Percentiles rank a stretch among this genome's conserved stretches.
phyloP scores from a whole-genome alignment of 2,329 filamentous ascomycete genomes.

The Onygena corvina region DNA sequence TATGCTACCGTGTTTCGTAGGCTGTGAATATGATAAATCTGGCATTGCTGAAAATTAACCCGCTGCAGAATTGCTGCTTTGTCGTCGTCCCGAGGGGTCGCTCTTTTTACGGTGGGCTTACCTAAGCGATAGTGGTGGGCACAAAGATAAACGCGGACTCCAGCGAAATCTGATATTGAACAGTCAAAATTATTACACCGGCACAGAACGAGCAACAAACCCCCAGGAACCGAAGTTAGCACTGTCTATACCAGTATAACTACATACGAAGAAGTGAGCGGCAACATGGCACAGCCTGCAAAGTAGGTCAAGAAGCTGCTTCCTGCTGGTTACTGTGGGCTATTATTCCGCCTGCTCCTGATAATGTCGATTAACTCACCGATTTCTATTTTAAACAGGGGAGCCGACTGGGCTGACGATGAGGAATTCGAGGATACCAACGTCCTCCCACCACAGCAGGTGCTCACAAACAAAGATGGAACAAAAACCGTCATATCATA shows the following conservation, averaged over 20 bases:
- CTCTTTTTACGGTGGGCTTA: not conserved
- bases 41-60: too few species aligned
- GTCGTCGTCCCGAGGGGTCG: too few species aligned
- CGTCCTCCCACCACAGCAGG: conserved; percentile 71
- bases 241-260: not conserved
- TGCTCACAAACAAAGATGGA: conserved; percentile 94
- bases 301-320: not conserved
- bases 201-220: not conserved
- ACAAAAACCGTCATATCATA: conserved; percentile 91
- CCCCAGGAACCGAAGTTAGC: not conserved
- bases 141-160: conserved; percentile 5
- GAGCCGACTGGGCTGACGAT: conserved; percentile 82
- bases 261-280: not conserved
- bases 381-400: conserved; percentile 10
- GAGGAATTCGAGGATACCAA: conserved; percentile 74
- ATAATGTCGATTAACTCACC: not conserved
- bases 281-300: conserved; percentile 5
- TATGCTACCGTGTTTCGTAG: too few species aligned
- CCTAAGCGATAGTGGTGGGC: not conserved
- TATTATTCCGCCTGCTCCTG: not conserved
- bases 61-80: too few species aligned
- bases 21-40: too few species aligned
- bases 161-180: conserved; percentile 5
- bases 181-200: not conserved
- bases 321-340: not conserved